phyloP scores from a whole-genome alignment of 768 basidiomycete species.

The Tulasnella sp. region DNA sequence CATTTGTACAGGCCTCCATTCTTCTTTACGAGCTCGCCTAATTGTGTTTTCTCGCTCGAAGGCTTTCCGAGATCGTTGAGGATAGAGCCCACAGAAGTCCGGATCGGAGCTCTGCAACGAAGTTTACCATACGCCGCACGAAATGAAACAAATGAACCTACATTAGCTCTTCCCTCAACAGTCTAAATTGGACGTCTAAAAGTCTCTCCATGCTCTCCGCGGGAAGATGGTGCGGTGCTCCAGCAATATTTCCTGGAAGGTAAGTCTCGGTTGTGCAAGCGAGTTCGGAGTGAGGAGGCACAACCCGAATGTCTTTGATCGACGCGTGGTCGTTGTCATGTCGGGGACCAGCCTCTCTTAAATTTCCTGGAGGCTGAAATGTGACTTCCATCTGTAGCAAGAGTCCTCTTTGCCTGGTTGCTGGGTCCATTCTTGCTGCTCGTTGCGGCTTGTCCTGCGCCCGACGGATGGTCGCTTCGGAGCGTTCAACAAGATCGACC shows the following conservation, averaged over 20 bases:
- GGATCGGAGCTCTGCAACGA: slow-evolving; percentile 39
- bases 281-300: slow-evolving; percentile 60
- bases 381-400: slow-evolving; percentile 29
- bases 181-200: slow-evolving; percentile 63
- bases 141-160: slow-evolving; percentile 19
- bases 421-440: slow-evolving; percentile 16
- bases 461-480: slow-evolving; percentile 20
- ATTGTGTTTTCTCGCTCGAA: slow-evolving; percentile 1
- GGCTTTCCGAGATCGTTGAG: slow-evolving; percentile 31
- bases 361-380: slow-evolving; percentile 45
- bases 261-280: slow-evolving; percentile 38
- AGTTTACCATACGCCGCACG: neutral
- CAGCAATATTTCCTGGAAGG: slow-evolving; percentile 47
- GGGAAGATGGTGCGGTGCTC: slow-evolving; percentile 52
- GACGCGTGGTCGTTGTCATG: slow-evolving; percentile 58
- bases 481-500: slow-evolving; percentile 41
- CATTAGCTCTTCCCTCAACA: slow-evolving; percentile 65
- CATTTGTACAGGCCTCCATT: slow-evolving; percentile 21
- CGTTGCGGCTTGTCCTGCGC: neutral
- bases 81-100: slow-evolving; percentile 39
- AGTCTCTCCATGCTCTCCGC: slow-evolving; percentile 49
- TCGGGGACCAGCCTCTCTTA: slow-evolving; percentile 39
- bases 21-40: slow-evolving; percentile 9
- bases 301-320: slow-evolving; percentile 47
- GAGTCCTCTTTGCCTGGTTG: slow-evolving; percentile 25